Conservation (phyloP, 306 rosid species). For the Abrus pulchellus region DNA sequence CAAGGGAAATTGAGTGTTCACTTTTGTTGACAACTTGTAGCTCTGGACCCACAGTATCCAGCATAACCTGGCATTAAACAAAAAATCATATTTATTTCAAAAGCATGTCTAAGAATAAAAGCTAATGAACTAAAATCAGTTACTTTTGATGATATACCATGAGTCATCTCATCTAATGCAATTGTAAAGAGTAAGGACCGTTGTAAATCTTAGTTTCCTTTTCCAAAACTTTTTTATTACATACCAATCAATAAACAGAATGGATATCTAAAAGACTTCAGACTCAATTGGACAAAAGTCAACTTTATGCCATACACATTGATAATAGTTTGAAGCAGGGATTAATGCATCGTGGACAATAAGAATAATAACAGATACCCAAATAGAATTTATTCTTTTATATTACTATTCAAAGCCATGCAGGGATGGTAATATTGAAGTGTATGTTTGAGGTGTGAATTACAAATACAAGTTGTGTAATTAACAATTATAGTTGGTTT, state of each 20-base stretch:
- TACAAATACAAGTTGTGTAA: background rate
- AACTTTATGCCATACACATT: background rate
- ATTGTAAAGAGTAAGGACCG: background rate
- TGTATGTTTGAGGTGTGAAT: background rate
- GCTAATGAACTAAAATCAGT: background rate
- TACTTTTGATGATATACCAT: conserved; percentile 21
- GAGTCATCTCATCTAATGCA: background rate
- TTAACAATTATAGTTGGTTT: no score
- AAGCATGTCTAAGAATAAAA: conserved; percentile 21
- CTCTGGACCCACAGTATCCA: conserved; percentile 89
- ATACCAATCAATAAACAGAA: conserved; percentile 4
- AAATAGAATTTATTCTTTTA: background rate
- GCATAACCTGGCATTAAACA: conserved; percentile 69
- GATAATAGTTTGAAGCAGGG: background rate
- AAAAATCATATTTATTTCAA: background rate
- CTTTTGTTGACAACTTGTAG: conserved; percentile 79
- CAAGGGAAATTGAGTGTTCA: conserved; percentile 65
- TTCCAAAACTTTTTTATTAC: conserved; percentile 10
- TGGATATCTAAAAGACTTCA: conserved; percentile 1
- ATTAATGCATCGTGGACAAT: background rate
- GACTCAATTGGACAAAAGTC: conserved; percentile 11
- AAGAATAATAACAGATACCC: conserved; percentile 1
- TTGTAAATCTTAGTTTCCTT: background rate
- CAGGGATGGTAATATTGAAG: background rate
- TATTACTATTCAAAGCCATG: background rate